Evolutionary conservation across 2,329 filamentous ascomycete species (phyloP).

Genomic region (Diatrype stigma): DNA sequence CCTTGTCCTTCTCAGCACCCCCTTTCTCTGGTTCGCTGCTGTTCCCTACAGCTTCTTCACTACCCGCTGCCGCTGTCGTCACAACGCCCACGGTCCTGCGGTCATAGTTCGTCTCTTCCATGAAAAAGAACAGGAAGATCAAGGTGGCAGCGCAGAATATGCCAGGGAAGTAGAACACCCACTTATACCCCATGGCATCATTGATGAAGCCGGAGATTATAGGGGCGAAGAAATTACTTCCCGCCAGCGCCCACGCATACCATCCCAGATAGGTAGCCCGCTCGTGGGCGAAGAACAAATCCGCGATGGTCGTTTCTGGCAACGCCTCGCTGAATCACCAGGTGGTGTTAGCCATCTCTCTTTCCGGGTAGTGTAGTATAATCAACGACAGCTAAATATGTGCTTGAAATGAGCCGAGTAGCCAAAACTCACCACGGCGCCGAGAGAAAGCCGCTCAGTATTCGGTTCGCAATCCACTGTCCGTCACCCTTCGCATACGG

Average conservation of each 20-base stretch:
- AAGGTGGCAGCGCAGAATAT: conserved; percentile 26
- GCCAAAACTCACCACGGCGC: conserved; percentile 16
- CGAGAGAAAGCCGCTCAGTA: conserved; percentile 24
- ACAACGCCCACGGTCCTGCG: conserved; percentile 13
- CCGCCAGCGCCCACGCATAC: conserved; percentile 24
- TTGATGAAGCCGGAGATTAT: conserved; percentile 31
- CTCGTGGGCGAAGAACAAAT: conserved; percentile 24
- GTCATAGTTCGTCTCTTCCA: conserved; percentile 51
- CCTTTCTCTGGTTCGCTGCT: neutral
- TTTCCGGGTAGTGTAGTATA: no score
- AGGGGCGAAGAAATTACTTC: conserved; percentile 27
- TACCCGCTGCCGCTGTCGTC: neutral
- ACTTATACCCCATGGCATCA: conserved; percentile 25
- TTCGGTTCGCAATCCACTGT: conserved; percentile 17
- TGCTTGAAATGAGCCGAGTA: neutral
- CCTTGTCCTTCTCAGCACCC: neutral
- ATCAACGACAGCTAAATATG: neutral
- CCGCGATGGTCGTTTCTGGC: conserved; percentile 13
- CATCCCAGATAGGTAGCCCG: conserved; percentile 23
- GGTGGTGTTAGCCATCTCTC: no score
- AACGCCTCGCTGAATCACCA: conserved; percentile 7
- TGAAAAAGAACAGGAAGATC: conserved; percentile 43
- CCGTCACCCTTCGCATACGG: conserved; percentile 15
- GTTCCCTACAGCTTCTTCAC: neutral
- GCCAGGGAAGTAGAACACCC: conserved; percentile 29